Percentiles rank a stretch among this genome's conserved stretches.
Evolutionary conservation across 1,284 basidiomycete genomes (phyloP).

Genomic region (Leccinum pseudoinsigne): DNA sequence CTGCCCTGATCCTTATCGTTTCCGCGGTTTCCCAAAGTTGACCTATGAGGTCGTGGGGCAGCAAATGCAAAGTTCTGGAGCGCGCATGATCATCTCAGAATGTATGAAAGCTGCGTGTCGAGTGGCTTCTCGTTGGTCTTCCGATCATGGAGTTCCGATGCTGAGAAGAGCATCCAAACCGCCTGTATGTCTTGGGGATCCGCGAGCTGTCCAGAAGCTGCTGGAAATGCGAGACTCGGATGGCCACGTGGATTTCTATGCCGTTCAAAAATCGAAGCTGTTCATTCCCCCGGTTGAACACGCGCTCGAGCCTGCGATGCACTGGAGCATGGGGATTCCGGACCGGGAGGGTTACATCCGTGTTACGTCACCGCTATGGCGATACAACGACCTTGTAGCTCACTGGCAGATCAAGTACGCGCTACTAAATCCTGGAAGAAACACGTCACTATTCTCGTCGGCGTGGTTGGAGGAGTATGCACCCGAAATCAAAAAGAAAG

Average conservation of each 20-base stretch:
- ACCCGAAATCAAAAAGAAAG: constrained; percentile 31
- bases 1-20: constrained; percentile 40
- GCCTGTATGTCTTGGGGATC: constrained; percentile 37
- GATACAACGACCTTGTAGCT: constrained; percentile 80
- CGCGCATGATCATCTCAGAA: constrained; percentile 71
- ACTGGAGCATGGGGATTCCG: constrained; percentile 73
- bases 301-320: constrained; percentile 54
- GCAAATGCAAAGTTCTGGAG: constrained; percentile 36
- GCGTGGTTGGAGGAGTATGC: constrained; percentile 44
- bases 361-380: constrained; percentile 87
- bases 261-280: constrained; percentile 35
- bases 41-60: constrained; percentile 42
- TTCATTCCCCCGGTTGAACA: constrained; percentile 43
- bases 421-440: constrained; percentile 47
- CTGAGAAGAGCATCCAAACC: constrained; percentile 58
- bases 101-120: constrained; percentile 85
- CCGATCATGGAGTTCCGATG: constrained; percentile 62
- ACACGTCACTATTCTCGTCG: constrained; percentile 40
- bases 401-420: constrained; percentile 96
- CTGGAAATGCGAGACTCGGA: constrained; percentile 41
- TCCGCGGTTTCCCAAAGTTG: constrained; percentile 59
- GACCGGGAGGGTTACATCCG: constrained; percentile 77
- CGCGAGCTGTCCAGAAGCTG: constrained; percentile 37
- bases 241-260: constrained; percentile 43
- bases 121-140: constrained; percentile 73